Percentiles rank a stretch among this genome's conserved stretches.
Conservation (phyloP, 1,284 basidiomycete species). For the Coniophora puteana region DNA sequence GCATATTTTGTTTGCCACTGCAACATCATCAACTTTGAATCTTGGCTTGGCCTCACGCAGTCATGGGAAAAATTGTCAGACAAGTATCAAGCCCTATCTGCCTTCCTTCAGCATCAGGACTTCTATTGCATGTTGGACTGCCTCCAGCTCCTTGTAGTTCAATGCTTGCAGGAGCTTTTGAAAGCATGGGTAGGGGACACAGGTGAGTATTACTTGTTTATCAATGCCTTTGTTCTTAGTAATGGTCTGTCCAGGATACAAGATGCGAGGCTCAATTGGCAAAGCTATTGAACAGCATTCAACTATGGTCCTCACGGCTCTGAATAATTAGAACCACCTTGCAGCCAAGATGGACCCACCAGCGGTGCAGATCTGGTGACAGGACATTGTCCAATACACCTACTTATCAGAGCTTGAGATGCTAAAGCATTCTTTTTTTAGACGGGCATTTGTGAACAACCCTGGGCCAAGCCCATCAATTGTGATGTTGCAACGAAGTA, state of each 20-base stretch:
- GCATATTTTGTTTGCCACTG: background rate
- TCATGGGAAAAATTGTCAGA: slow-evolving; percentile 5
- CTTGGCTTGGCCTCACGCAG: slow-evolving; percentile 8
- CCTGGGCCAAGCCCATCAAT: slow-evolving; percentile 15
- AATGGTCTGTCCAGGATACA: slow-evolving; percentile 18
- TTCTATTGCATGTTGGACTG: background rate
- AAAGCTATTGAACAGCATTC: slow-evolving; percentile 13
- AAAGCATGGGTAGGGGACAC: background rate
- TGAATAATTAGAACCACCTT: slow-evolving; percentile 19
- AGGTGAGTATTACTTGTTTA: too few relatives aligned
- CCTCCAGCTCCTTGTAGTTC: background rate
- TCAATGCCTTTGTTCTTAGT: too few relatives aligned
- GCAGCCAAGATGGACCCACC: slow-evolving; percentile 12
- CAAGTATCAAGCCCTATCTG: background rate
- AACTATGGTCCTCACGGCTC: slow-evolving; percentile 15
- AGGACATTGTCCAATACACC: slow-evolving; percentile 16
- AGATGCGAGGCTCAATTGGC: slow-evolving; percentile 19
- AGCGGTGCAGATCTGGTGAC: slow-evolving; percentile 11
- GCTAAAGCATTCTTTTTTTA: slow-evolving; percentile 12
- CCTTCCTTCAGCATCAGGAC: background rate
- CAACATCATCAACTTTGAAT: slow-evolving; percentile 1
- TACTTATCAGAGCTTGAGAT: slow-evolving; percentile 20
- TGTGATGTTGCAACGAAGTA: slow-evolving; percentile 14
- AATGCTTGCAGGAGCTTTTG: background rate
- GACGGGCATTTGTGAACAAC: slow-evolving; percentile 11